Percentiles rank a stretch among this genome's conserved stretches.
Conservation (phyloP, 352 stramenopile genomes). For the Pythium graminicola region DNA sequence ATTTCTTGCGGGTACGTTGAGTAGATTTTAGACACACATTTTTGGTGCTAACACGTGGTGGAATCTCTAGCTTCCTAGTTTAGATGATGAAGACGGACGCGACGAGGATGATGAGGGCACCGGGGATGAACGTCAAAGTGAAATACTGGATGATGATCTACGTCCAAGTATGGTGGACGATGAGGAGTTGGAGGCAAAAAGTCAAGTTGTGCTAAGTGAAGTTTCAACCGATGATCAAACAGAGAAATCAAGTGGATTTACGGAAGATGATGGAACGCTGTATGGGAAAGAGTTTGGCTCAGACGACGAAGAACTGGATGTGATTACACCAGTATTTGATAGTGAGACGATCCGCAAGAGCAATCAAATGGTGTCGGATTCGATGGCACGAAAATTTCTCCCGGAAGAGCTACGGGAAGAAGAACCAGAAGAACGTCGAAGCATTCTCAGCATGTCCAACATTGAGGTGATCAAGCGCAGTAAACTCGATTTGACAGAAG, state of each 20-base stretch:
- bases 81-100: conserved; percentile 25
- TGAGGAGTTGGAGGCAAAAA: conserved; percentile 49
- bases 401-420: conserved; percentile 42
- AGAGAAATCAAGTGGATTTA: conserved; percentile 59
- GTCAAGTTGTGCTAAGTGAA: neutral
- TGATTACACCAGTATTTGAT: conserved; percentile 47
- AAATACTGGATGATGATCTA: conserved; percentile 13
- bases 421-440: conserved; percentile 1
- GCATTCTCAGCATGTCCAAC: conserved; percentile 47
- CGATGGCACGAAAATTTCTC: conserved; percentile 81
- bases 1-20: conserved; percentile 61
- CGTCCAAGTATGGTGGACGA: conserved; percentile 32
- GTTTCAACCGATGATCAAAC: conserved; percentile 35
- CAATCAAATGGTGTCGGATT: conserved; percentile 71
- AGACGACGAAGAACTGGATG: conserved; percentile 40
- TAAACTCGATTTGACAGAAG: conserved; percentile 71
- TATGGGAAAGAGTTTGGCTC: conserved; percentile 76
- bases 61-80: conserved; percentile 51
- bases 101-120: conserved; percentile 29
- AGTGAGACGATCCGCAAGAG: conserved; percentile 50
- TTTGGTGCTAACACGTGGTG: too few relatives aligned
- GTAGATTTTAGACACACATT: too few relatives aligned
- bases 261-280: conserved; percentile 75
- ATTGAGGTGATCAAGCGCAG: conserved; percentile 80
- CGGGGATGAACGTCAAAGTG: conserved; percentile 30